Evolutionary conservation across 176 grass and related monocot species (phyloP), one percentile per base, ranked within the genome.

Genomic region (Carex cristatella): DNA sequence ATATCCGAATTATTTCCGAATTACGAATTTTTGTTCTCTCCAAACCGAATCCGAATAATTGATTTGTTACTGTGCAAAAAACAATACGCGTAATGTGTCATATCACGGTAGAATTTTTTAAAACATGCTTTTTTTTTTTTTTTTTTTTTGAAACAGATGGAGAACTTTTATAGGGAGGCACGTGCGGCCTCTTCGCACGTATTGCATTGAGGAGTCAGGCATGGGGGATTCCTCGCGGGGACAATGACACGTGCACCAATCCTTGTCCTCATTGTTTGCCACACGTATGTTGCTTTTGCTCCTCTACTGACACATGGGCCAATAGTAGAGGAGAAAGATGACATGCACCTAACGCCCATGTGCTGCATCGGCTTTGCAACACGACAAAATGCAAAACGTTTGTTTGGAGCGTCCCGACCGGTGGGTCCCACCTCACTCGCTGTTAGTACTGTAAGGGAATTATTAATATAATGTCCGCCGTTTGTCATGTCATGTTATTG

Each of bases 261-360:
- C n/a, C 15, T 76, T 73, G 38, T 73, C 18, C 69, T 27, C 12
- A 48, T 10, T 73, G 14, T 48, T 2, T 15, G 7, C 46, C 80
- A 65, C 61, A 83, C 80, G 80, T 64, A 40, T 8, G 3, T 61
- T 7, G 80, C 60, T 82, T 48, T 46, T 63, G 61, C 61, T 67
- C 2, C 4, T 9, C 0, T 15, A 1, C 63, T 33, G 81, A 48
- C 62, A 53, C 58, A 44, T 83, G 81, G 37, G 28, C 81, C 81
- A 83, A 55, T 83, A 30, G 23, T 5, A 69, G 19, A 66, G 42
- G 40, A 33, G 81, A 66, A 83, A 69, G 64, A 53, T 83, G 81
- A 63, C 40, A 49, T 5, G 80, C 61, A 82, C 80, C 80, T 83
- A 83, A 66, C 81, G 27, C 61, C 63, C 80, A 83, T 83, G 80